Conservation (phyloP, 768 basidiomycete species). For the Pleurotus djamor region DNA sequence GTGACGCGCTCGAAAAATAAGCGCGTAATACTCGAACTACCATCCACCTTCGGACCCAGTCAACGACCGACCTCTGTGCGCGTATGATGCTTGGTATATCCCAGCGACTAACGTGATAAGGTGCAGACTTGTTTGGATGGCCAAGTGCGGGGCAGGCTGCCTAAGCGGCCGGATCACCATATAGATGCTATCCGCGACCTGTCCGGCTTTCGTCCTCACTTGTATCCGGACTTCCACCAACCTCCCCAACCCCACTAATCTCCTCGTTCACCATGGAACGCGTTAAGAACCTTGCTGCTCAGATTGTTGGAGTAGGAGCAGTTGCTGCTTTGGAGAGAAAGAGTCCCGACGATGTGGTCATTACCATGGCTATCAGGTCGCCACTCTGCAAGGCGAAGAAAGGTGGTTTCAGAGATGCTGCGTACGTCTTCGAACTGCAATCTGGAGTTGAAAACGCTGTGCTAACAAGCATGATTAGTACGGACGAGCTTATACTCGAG, state of each 20-base stretch:
- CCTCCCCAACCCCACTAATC: not conserved
- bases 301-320: constrained; percentile 42
- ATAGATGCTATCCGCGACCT: not conserved
- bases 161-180: not conserved
- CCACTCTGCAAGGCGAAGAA: constrained; percentile 77
- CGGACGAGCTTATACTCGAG: constrained; percentile 78
- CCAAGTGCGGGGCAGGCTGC: not conserved
- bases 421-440: constrained; percentile 29
- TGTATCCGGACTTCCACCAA: not conserved
- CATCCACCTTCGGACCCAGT: too few relatives aligned
- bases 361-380: constrained; percentile 78
- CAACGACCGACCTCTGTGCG: not conserved
- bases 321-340: constrained; percentile 53
- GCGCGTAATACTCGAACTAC: too few relatives aligned
- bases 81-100: not conserved
- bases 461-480: constrained; percentile 32
- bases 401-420: constrained; percentile 72
- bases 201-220: not conserved
- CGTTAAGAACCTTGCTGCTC: constrained; percentile 63
- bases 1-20: too few relatives aligned
- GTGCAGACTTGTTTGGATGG: not conserved
- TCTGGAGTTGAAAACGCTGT: constrained; percentile 6
- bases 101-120: too few relatives aligned
- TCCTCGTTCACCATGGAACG: constrained; percentile 46
- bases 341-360: constrained; percentile 74